Evolutionary conservation across 192 early-diverging fungal genomes (phyloP).

Genomic region (Backusella macrospora): DNA sequence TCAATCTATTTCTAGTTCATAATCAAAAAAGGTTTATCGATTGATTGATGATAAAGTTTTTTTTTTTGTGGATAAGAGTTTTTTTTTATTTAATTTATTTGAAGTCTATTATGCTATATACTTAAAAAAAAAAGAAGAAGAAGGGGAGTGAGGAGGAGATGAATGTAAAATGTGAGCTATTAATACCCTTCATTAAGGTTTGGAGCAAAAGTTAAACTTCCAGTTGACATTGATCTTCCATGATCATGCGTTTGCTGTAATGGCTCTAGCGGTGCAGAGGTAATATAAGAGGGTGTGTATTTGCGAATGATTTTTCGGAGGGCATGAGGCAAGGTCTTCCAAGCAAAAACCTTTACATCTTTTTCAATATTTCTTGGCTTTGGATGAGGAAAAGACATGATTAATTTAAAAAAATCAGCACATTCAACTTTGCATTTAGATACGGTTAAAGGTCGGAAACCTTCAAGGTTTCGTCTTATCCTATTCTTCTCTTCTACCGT

Average conservation of each 20-base stretch:
- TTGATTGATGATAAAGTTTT: not conserved
- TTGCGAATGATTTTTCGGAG: slow-evolving; percentile 82
- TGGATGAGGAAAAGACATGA: slow-evolving; percentile 83
- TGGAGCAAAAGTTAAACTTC: slow-evolving; percentile 2
- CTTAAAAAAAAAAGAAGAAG: not conserved
- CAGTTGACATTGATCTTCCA: not conserved
- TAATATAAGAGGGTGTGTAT: slow-evolving; percentile 59
- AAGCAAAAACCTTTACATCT: slow-evolving; percentile 85
- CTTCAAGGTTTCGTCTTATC: slow-evolving; percentile 83
- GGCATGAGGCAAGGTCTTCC: slow-evolving; percentile 68
- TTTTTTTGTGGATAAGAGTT: not conserved
- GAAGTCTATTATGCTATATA: not conserved
- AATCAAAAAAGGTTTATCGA: not conserved
- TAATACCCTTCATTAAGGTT: not conserved
- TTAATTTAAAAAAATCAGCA: slow-evolving; percentile 75
- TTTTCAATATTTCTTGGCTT: slow-evolving; percentile 88
- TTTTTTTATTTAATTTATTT: not conserved
- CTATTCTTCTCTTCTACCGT: slow-evolving; percentile 86
- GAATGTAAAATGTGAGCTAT: not conserved
- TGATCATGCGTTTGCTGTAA: slow-evolving; percentile 35
- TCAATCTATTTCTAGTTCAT: not conserved
- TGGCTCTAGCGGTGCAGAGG: slow-evolving; percentile 32
- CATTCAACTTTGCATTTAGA: slow-evolving; percentile 75
- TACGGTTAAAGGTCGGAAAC: slow-evolving; percentile 76
- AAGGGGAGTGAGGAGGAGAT: too few species aligned